Base-by-base conservation (phyloP, 192 early-diverging fungal species). In the Podila epicladia region DNA sequence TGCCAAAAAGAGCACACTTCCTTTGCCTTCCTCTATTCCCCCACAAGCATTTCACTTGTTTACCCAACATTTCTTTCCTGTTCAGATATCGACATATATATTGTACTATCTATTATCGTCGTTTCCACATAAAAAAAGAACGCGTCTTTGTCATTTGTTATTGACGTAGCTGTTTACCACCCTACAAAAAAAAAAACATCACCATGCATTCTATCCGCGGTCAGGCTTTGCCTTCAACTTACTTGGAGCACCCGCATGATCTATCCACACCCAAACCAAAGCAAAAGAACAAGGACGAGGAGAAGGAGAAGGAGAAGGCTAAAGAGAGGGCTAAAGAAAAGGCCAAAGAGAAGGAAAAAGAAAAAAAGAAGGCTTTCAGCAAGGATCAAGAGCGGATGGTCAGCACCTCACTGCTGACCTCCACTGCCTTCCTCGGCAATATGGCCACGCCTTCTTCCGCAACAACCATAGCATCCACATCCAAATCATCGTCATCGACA, bases 331-430 rank as follows among this genome's bases (percentile, higher is more conserved):
- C 9, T 2, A 33, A 67, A 13, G 35, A 33, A 19, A 33, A 35
- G 19, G 48, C 35, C 33, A 26, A 55, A n/a, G 48, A 55, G 33
- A 26, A 55, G 20, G 49, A 62, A 37, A n/a, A 49, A 48, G 55
- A 64, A 49, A 37, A 41, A 20, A 41, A 55, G 17, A 62, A 53
- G 19, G 48, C 49, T 12, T 45, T 22, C 31, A 33, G 5, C 19
- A 64, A 58, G 33, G 62, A 49, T 37, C 51, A 62, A 26, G 65
- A 50, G 29, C 51, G 53, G 8, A 55, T 62, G 24, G 49, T 65
- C 49, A 45, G 67, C 58, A 48, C 67, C 45, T 51, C 67, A 26
- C 12, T 75, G 65, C 45, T 76, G 62, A 69, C 74, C 6, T 62
- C 58, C 11, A 57, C 65, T 1, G 62, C 51, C 0, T 41, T 76